Percentiles rank a stretch among this genome's conserved stretches.
These are phyloP conservation scores for Lactarius trivialis DNA, from an alignment of 768 basidiomycete genomes.

Conservation along the genomic window DNA sequence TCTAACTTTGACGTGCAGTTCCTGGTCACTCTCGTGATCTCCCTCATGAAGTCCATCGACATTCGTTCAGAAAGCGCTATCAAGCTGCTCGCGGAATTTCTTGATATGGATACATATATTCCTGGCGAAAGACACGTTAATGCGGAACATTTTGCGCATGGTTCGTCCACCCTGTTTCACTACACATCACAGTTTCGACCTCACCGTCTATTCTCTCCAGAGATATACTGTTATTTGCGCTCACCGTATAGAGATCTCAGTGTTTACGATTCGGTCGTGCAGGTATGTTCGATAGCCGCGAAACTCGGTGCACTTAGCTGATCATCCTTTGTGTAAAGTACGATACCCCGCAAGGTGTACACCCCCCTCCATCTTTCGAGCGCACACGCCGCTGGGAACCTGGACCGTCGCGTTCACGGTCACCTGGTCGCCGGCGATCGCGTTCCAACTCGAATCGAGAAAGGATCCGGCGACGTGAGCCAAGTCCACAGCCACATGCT, in stretches of 20 bases:
- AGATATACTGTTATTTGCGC: conserved; percentile 83
- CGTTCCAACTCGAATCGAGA: conserved; percentile 6
- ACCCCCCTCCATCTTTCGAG: conserved; percentile 31
- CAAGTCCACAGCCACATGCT: not conserved
- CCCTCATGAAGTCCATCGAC: conserved; percentile 88
- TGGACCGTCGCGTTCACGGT: conserved; percentile 18
- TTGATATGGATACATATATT: conserved; percentile 65
- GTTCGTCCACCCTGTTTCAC: conserved; percentile 36
- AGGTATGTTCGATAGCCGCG: conserved; percentile 41
- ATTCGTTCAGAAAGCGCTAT: conserved; percentile 87
- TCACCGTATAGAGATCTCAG: conserved; percentile 84
- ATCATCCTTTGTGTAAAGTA: conserved; percentile 40
- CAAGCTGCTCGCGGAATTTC: conserved; percentile 77
- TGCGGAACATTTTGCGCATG: conserved; percentile 93
- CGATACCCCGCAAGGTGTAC: conserved; percentile 41
- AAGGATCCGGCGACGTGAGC: not conserved
- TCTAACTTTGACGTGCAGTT: conserved; percentile 45
- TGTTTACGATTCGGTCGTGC: conserved; percentile 73
- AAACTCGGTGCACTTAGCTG: not conserved
- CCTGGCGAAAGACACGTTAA: conserved; percentile 55
- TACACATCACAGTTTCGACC: not conserved
- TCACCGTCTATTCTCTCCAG: conserved; percentile 34
- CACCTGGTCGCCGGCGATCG: conserved; percentile 25
- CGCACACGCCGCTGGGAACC: conserved; percentile 30
- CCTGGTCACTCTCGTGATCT: conserved; percentile 80